Evolutionary conservation across 1,284 basidiomycete genomes (phyloP), one percentile per base, ranked within the genome.

Genomic region (Stygiomarasmius scandens): DNA sequence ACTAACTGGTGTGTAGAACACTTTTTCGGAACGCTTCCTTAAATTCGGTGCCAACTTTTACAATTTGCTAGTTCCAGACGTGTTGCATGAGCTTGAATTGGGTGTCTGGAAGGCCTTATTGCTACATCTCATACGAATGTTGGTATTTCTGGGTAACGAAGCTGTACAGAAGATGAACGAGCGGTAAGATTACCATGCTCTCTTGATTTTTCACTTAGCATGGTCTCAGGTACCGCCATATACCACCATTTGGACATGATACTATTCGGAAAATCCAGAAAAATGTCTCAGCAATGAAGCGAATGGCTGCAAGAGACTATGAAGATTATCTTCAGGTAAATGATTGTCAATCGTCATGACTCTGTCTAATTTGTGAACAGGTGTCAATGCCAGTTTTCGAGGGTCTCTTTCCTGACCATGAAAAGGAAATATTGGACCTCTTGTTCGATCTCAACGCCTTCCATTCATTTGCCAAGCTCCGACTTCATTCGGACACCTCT

Each of bases 31-130:
- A 19, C 16, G 19, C 3, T 50, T 56, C n/a, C 19, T 25, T 14
- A 16, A 19, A 8, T 34, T 52, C 32, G 51, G 56, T 14, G 47
- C 56, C 19, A 51, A 60, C 43, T 52, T 49, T 46, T 46, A 43
- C 41, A 19, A 49, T 2, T 61, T 63, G 29, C 45, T 68, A 25
- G 54, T 61, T 3, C 50, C 62, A 5, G 66, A 68, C 55, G 22
- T 66, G 5, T 57, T 58, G 22, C 55, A 52, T 47, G 55, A 57
- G 36, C 46, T 63, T n/a, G 65, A 68, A 48, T 55, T 67, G 45
- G 66, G 67, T 2, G 64, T 66, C 3, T 69, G 64, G 63, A 66
- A 65, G 45, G 56, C 53, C 20, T 19, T 62, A 12, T 65, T 69
- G 34, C 59, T 43, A 10, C 67, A 69, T 51, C 63, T 68, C 3